These are phyloP conservation scores for Arthrobotrys megalospora DNA, from an alignment of 2,329 filamentous ascomycete species.

Conservation along the genomic window DNA sequence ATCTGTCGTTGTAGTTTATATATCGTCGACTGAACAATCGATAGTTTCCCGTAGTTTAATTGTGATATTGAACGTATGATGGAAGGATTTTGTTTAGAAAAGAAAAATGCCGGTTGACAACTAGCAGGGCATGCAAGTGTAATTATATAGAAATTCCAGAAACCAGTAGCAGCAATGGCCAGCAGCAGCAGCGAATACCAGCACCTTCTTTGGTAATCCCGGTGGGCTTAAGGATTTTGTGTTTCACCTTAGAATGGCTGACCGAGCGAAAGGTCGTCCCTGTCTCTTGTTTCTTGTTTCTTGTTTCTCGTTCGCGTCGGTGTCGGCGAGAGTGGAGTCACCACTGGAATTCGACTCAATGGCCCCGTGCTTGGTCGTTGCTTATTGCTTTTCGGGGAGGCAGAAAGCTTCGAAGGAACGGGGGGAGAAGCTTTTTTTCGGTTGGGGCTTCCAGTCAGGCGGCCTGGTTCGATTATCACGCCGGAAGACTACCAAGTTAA, in stretches of 20 bases:
- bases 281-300: slow-evolving; percentile 18
- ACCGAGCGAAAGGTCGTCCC: background rate
- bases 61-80: background rate
- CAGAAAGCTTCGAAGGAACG: background rate
- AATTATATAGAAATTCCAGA: slow-evolving; percentile 16
- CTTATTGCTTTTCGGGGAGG: slow-evolving; percentile 12
- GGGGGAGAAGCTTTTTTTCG: slow-evolving; percentile 15
- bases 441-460: slow-evolving; percentile 30
- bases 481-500: background rate
- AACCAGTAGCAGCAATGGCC: background rate
- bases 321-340: slow-evolving; percentile 38
- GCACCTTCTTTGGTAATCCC: slow-evolving; percentile 25
- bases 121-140: background rate
- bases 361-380: slow-evolving; percentile 20
- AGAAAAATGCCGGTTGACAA: background rate
- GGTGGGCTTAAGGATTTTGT: background rate
- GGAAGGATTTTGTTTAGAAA: background rate
- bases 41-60: slow-evolving; percentile 9
- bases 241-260: slow-evolving; percentile 21
- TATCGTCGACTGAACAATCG: background rate
- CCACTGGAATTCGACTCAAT: slow-evolving; percentile 14
- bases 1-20: slow-evolving; percentile 9
- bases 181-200: slow-evolving; percentile 23
- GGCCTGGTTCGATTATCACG: slow-evolving; percentile 28
- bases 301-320: slow-evolving; percentile 19